phyloP scores from a whole-genome alignment of 139 green algal species.

The Raphidocelis subcapitata region DNA sequence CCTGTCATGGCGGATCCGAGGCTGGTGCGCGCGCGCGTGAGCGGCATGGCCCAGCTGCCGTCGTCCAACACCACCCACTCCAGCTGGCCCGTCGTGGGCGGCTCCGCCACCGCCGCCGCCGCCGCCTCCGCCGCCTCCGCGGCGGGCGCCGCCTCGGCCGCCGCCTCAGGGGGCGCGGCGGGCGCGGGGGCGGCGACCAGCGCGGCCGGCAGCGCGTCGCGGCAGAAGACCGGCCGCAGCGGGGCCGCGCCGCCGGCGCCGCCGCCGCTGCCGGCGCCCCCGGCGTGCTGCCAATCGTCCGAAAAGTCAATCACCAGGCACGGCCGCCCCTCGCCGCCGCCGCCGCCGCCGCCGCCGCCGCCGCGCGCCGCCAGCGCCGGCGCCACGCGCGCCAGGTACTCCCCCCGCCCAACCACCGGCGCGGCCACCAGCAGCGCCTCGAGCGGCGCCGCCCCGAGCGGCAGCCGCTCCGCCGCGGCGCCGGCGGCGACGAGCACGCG shows the following conservation, averaged over 20 bases:
- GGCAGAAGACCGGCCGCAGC: neutral
- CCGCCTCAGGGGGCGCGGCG: neutral
- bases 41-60: conserved; percentile 21
- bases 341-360: too few species aligned
- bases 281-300: neutral
- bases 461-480: neutral
- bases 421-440: conserved; percentile 7
- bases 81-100: neutral
- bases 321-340: too few species aligned
- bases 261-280: conserved; percentile 11
- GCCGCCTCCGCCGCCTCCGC: neutral
- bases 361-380: neutral
- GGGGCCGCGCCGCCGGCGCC: neutral
- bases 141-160: neutral
- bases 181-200: neutral
- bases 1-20: too few species aligned
- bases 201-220: neutral
- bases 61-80: conserved; percentile 11
- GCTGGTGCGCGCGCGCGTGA: conserved; percentile 3
- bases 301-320: too few species aligned
- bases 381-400: conserved; percentile 9
- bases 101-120: neutral
- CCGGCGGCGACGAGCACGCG: neutral
- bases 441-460: neutral
- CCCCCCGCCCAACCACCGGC: neutral